Evolutionary conservation across 2,329 filamentous ascomycete species (phyloP).

Genomic region (Diaporthe aspalathi): DNA sequence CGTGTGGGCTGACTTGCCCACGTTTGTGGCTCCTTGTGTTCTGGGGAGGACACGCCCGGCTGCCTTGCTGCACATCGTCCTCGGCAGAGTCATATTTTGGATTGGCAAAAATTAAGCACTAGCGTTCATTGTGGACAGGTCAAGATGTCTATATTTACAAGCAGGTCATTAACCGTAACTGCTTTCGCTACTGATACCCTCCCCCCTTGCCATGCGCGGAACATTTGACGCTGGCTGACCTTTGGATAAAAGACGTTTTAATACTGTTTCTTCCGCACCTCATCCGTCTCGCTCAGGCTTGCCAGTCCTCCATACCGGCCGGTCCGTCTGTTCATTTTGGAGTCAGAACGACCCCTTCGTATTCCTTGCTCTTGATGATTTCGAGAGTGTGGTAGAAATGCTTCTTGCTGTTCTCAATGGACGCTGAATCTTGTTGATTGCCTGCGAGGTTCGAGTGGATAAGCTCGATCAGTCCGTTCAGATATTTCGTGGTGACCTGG

Average conservation of each 20-base stretch:
- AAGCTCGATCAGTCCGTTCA: conserved; percentile 97
- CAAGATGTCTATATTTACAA: conserved; percentile 31
- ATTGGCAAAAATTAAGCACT: too few species aligned
- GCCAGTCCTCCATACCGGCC: background rate
- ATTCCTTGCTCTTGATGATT: conserved; percentile 91
- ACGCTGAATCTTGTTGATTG: conserved; percentile 82
- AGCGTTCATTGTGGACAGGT: background rate
- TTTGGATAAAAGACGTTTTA: background rate
- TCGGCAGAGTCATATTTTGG: background rate
- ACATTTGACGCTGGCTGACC: background rate
- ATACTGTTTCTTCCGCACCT: background rate
- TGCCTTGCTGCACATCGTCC: background rate
- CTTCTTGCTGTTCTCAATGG: conserved; percentile 88
- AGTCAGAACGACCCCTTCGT: conserved; percentile 87
- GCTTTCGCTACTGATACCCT: conserved; percentile 17
- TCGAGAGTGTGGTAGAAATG: conserved; percentile 96
- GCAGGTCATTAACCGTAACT: conserved; percentile 24
- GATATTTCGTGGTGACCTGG: conserved; percentile 91
- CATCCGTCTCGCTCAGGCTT: background rate
- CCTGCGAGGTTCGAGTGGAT: conserved; percentile 96
- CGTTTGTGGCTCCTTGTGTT: too few species aligned
- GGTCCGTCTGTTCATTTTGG: conserved; percentile 55
- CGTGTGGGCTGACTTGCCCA: background rate
- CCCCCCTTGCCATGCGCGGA: background rate
- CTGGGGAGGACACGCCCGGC: background rate